phyloP scores from a whole-genome alignment of 2,329 filamentous ascomycete genomes.

The Aplosporella prunicola region DNA sequence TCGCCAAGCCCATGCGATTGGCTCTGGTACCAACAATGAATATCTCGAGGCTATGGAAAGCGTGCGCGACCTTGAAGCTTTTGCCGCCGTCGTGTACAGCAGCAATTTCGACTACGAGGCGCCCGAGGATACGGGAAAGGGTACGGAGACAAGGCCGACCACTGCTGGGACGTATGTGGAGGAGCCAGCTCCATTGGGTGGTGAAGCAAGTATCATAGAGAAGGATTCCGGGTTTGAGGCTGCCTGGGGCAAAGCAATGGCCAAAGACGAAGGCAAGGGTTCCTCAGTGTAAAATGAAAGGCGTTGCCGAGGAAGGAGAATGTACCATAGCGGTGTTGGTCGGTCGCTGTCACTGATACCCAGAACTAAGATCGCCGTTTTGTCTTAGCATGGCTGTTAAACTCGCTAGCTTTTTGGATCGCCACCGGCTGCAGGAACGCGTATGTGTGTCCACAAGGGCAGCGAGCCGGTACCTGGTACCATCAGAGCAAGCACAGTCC shows the following conservation, averaged over 20 bases:
- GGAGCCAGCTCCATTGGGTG: slow-evolving; percentile 12
- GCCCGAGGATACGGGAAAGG: slow-evolving; percentile 20
- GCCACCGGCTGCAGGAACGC: too few species aligned
- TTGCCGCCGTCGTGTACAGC: slow-evolving; percentile 78
- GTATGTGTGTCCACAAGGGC: too few species aligned
- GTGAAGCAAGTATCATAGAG: slow-evolving; percentile 14
- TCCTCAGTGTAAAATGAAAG: too few species aligned
- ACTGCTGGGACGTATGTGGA: slow-evolving; percentile 11
- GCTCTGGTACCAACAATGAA: slow-evolving; percentile 48
- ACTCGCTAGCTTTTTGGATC: too few species aligned
- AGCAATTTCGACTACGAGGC: slow-evolving; percentile 60
- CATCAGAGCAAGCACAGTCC: too few species aligned
- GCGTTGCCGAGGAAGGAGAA: too few species aligned
- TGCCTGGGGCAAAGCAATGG: slow-evolving; percentile 59
- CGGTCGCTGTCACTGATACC: background rate
- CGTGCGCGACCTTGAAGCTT: slow-evolving; percentile 68
- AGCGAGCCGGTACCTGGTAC: too few species aligned
- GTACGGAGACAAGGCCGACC: slow-evolving; percentile 11
- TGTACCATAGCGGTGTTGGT: slow-evolving; percentile 7
- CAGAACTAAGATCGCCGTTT: background rate
- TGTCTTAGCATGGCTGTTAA: too few species aligned
- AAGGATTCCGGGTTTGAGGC: slow-evolving; percentile 52
- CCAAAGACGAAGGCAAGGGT: slow-evolving; percentile 30
- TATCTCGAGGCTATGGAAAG: slow-evolving; percentile 59
- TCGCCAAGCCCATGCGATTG: slow-evolving; percentile 82